Evolutionary conservation across 169 alveolate species (phyloP), one percentile per base, ranked within the genome.

Genomic region (Plasmodium gonderi): DNA sequence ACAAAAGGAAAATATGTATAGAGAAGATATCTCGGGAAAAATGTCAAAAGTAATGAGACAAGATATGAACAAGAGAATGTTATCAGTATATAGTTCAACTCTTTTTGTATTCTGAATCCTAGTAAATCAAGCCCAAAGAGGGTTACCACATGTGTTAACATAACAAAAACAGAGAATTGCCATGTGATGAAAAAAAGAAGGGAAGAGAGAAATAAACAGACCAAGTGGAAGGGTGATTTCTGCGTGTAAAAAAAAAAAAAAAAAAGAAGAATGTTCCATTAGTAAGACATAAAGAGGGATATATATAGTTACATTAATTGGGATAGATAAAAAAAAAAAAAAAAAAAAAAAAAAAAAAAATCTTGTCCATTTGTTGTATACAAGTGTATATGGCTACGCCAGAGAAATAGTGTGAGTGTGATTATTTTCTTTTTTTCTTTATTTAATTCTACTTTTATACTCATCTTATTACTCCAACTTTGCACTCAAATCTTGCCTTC

Each of bases 151-250:
- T 72, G 76, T 2, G 92, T 85, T 33, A 85, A 23, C 20, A 75
- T 74, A 8, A 54, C 51, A 33, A 85, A 85, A 23, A 74, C 92
- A 33, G 92, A 85, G 40, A 85, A 85, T 45, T 85, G 92, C 92
- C 92, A 85, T 17, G 80, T 29, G 17, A 85, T 49, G 47, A 85
- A 85, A 42, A 51, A 85, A 1, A 74, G 47, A 45, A 85, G 68
- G 14, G 80, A 51, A 14, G 80, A 75, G n/a, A 85, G 44, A 33
- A 85, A 49, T 38, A 85, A 33, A 23, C 51, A 33, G n/a, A 29
- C 64, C 23, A 47, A 72, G 67, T 83, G 20, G 20, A 64, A 20
- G 42, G 42, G 4, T 11, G 54, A 11, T 20, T 23, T 51, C 79
- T 33, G 47, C 65, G n/a, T 9, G 67, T 14, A 40, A 23, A 74